Base-by-base conservation (phyloP, 2,329 filamentous ascomycete genomes). In the Arachnopeziza araneosa region DNA sequence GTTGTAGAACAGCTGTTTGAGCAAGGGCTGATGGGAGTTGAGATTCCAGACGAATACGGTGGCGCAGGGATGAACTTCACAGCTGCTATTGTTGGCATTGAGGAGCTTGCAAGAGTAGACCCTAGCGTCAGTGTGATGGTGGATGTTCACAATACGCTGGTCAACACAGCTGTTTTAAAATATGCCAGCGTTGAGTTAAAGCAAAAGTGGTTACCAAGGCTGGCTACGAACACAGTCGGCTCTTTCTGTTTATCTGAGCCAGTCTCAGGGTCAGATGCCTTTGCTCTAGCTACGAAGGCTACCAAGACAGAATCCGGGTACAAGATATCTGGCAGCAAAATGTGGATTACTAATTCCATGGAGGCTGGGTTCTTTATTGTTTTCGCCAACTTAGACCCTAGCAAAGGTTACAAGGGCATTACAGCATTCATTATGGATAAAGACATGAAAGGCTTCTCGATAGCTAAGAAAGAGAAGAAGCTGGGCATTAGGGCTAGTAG, bases 391-490 rank as follows among this genome's bases (percentile, higher is more conserved):
- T 80, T 99, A 49, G 88, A 97, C 73, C 93, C 89, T 0, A 87
- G 85, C 78, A 92, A 93, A 79, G 93, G 92, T 57, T 97, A 99
- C 83, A 93, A 93, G 77, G 95, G 95, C 60, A 99, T 99, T 76
- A 93, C 92, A 1, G 95, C 95, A 56, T 99, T 99, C 74, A 80
- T 99, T 63, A 87, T 98, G 50, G 93, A 97, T 77, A 97, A 96
- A 80, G 88, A 82, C 70, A 90, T 85, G 55, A 87, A 88, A 58
- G 95, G 95, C 36, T 97, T 99, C 81, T 87, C 85, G 63, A 96
- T 99, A 71, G 92, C 95, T 50, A 99, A 99, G 85, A 99, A 99
- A 82, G 95, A 99, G 82, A 98, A 98, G 88, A 99, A 99, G 82
- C 87, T 99, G 54, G 95, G 95, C 61, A 99, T 99, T 79, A 88